Percentiles rank a stretch among this genome's conserved stretches.
Conservation (phyloP, 768 basidiomycete species). For the Paxillus involutus region DNA sequence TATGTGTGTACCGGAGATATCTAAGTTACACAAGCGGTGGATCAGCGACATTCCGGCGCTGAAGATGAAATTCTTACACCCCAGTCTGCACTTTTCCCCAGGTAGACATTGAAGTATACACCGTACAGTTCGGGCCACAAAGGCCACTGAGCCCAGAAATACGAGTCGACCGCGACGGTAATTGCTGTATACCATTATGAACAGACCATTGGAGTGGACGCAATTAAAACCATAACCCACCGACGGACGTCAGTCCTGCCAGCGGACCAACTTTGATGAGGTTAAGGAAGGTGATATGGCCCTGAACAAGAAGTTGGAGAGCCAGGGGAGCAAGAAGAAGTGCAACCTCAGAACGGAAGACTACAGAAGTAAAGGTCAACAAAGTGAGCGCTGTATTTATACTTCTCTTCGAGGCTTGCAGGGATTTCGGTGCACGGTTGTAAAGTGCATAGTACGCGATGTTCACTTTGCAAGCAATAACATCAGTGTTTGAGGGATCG, state of each 20-base stretch:
- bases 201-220: neutral
- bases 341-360: conserved; percentile 80
- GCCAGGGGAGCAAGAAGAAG: conserved; percentile 63
- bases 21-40: conserved; percentile 34
- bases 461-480: conserved; percentile 47
- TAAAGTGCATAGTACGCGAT: conserved; percentile 52
- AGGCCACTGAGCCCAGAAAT: conserved; percentile 73
- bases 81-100: conserved; percentile 90
- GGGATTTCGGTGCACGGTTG: conserved; percentile 35
- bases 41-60: conserved; percentile 2
- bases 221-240: conserved; percentile 35
- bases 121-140: conserved; percentile 87
- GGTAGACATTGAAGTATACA: conserved; percentile 80
- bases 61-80: conserved; percentile 58
- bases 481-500: neutral
- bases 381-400: conserved; percentile 50
- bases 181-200: conserved; percentile 39
- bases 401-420: conserved; percentile 34
- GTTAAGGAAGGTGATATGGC: conserved; percentile 41
- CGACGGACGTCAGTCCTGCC: conserved; percentile 48
- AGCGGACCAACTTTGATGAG: conserved; percentile 51
- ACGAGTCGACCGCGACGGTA: conserved; percentile 73
- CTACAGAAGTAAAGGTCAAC: conserved; percentile 63
- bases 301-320: conserved; percentile 49
- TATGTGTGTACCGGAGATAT: conserved; percentile 71